Evolutionary conservation across 2,329 filamentous ascomycete genomes (phyloP).

Genomic region (Tolypocladium inflatum): DNA sequence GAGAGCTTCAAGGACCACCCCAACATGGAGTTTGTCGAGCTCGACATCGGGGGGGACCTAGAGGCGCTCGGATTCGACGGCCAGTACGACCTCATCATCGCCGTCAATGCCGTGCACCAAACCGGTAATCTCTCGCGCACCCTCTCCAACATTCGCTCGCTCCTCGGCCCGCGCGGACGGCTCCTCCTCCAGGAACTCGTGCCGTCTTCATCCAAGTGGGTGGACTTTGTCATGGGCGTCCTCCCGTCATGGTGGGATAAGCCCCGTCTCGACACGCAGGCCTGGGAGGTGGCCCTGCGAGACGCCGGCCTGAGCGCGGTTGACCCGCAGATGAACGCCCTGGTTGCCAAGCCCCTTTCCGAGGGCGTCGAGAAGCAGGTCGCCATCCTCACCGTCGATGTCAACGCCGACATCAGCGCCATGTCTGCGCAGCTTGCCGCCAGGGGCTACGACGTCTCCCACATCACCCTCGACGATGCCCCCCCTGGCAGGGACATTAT

Average conservation of each 20-base stretch:
- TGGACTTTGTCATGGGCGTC: no score
- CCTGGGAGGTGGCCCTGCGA: no score
- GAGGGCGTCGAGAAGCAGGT: no score
- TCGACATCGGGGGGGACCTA: constrained; percentile 10
- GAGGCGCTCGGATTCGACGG: neutral
- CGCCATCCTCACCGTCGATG: neutral
- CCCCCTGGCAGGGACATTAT: neutral
- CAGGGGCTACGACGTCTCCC: neutral
- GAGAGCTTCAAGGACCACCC: constrained; percentile 17
- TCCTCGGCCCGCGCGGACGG: neutral
- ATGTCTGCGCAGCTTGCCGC: neutral
- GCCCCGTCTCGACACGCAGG: no score
- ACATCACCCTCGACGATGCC: neutral
- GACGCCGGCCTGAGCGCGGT: no score
- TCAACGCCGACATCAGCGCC: neutral
- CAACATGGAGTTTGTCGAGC: constrained; percentile 14
- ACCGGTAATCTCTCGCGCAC: neutral
- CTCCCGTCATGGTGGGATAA: no score
- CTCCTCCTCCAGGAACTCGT: no score
- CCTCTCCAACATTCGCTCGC: neutral
- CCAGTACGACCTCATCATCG: neutral
- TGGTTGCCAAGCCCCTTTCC: no score
- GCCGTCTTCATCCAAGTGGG: no score
- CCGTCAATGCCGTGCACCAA: neutral
- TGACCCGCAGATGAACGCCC: no score